Base-by-base conservation (phyloP, 108 stramenopile species). In the Skeletonema potamos region DNA sequence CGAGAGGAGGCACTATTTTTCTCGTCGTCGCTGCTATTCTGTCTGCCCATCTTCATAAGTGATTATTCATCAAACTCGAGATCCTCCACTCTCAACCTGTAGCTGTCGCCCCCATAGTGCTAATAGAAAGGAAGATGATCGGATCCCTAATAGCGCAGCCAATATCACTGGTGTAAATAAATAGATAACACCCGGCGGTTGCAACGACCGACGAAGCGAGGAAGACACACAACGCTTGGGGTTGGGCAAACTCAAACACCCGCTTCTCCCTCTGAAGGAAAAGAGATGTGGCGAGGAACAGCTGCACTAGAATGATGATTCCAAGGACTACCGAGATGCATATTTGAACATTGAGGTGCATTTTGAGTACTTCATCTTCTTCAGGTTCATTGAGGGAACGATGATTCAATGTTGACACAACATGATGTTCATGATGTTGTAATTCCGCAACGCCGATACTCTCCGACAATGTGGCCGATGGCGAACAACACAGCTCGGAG, bases 51-150 rank as follows among this genome's bases (percentile, higher is more conserved):
- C n/a, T n/a, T n/a, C n/a, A 13, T 20, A 36, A 26, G 22, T 17
- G 29, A 37, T 32, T 62, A 26, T 22, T 62, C 22, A 34, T 20
- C 62, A 62, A 37, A 1, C 37, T 37, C 17, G 22, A 24, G 12
- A 62, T 62, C 37, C 62, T 62, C 62, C 62, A 62, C 2, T 36
- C 62, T n/a, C 62, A 17, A 6, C 62, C 62, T 37, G 12, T 37
- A 1, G 41, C 34, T 2, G 62, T 62, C 6, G 62, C 62, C 9
- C 62, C 62, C 29, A 62, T 62, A 1, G 20, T 3, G 12, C 36
- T 62, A 2, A 32, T 15, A 26, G 22, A 12, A n/a, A 36, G 6
- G 20, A 62, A 62, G 10, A 62, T 24, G 13, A 62, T 37, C 4
- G 62, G 62, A 22, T 62, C 62, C 12, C 62, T 34, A 5, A 62